Evolutionary conservation across 305 asterid genomes (phyloP), one percentile per base, ranked within the genome.

Genomic region (Solanum chacoense): DNA sequence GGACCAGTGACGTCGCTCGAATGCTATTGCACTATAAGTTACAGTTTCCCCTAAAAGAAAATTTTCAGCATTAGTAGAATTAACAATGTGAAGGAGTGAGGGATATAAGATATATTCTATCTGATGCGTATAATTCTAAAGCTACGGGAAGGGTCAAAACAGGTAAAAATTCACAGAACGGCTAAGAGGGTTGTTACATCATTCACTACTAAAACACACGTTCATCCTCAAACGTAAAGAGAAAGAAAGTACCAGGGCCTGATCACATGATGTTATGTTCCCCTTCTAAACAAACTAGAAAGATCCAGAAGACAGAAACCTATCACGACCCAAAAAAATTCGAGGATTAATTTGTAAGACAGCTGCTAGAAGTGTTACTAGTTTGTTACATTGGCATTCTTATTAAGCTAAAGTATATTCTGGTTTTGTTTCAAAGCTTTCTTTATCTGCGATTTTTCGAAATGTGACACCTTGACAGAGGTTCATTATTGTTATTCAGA

Each of bases 401-500:
- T 37, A 76, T 76, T 5, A 11, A 37, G 16, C 13, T 11, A 12
- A 77, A 77, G 24, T 26, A 42, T 40, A 28, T 8, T 80, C 36
- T 42, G 22, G 16, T 12, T 42, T 80, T 80, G 37, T 29, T 42
- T 26, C 36, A 79, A 38, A 36, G 26, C 14, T 38, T 79, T 80
- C 69, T 42, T 4, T 18, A 5, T 81, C 11, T 81, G 38, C 3
- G 11, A 4, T 2, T 40, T 77, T 40, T 81, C 11, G 20, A 29
- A 18, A 45, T 10, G 18, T 3, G 26, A 29, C 20, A 5, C 20
- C 40, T 87, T 87, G 74, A 87, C 6, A 3, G n/a, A 59, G 16
- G 8, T 86, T 90, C 65, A 37, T 71, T 91, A 40, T 40, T 45
- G 63, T 91, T 89, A 89, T 84, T 91, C 95, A 96, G 99, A 96